Conservation (phyloP, 2,329 filamentous ascomycete species). For the Venturiaceae sp. region DNA sequence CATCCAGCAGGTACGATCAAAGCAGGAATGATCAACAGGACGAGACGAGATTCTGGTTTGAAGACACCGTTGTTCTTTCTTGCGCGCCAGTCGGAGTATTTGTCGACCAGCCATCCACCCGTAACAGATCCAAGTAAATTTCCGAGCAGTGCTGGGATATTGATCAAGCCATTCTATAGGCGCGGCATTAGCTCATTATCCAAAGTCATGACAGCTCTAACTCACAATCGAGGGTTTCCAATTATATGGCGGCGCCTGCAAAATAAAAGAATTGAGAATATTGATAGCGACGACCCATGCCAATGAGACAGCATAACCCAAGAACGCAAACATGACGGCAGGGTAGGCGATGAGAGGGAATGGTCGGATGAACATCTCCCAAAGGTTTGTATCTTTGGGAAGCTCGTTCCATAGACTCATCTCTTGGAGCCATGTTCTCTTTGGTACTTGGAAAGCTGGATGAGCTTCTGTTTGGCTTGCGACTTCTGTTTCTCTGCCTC, state of each 20-base stretch:
- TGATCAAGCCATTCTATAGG: conserved; percentile 60
- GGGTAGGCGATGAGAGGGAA: conserved; percentile 78
- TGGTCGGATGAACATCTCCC: conserved; percentile 56
- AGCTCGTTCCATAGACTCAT: conserved; percentile 24
- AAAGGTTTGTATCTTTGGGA: conserved; percentile 60
- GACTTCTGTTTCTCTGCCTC: conserved; percentile 9
- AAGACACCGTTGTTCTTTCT: conserved; percentile 69
- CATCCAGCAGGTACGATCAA: conserved; percentile 34
- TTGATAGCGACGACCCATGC: conserved; percentile 95
- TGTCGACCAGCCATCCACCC: conserved; percentile 64
- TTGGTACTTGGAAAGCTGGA: conserved; percentile 12
- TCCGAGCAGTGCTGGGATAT: conserved; percentile 80
- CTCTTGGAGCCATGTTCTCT: conserved; percentile 24
- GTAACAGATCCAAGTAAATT: conserved; percentile 68
- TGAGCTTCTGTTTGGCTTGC: not conserved
- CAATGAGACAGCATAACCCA: conserved; percentile 83
- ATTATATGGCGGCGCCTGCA: conserved; percentile 66
- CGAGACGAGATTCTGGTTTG: conserved; percentile 85
- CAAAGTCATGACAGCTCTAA: not conserved
- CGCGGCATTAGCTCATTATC: no score
- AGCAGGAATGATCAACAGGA: conserved; percentile 56
- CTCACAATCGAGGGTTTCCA: conserved; percentile 60
- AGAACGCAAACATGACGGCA: conserved; percentile 68
- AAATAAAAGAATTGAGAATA: conserved; percentile 69
- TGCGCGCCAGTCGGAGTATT: conserved; percentile 60